Evolutionary conservation across 1,139 yeast species (phyloP).

Genomic region (Suhomyces yuchorum): DNA sequence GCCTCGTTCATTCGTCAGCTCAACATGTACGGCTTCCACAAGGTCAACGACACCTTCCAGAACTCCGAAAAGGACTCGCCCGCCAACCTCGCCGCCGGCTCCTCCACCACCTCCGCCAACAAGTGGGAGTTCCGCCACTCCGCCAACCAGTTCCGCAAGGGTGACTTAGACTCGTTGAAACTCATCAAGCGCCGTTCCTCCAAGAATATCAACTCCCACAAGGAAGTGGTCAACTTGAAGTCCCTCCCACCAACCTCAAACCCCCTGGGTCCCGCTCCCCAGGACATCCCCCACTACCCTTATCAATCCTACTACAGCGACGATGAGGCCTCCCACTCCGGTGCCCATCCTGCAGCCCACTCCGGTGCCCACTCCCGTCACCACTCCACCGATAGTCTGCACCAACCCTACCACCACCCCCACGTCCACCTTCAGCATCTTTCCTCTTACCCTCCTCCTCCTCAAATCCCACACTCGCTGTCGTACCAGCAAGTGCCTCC

Average conservation of each 20-base stretch:
- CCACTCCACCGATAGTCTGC: slow-evolving; percentile 11
- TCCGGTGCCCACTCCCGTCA: slow-evolving; percentile 3
- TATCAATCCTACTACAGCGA: slow-evolving; percentile 9
- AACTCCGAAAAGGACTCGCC: slow-evolving; percentile 15
- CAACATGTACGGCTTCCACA: slow-evolving; percentile 63
- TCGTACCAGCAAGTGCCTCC: slow-evolving; percentile 1
- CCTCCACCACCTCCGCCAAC: slow-evolving; percentile 28
- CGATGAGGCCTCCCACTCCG: slow-evolving; percentile 5
- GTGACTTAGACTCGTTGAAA: slow-evolving; percentile 59
- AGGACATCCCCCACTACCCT: slow-evolving; percentile 14
- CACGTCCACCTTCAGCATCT: slow-evolving; percentile 16
- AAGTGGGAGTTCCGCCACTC: slow-evolving; percentile 75
- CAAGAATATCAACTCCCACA: slow-evolving; percentile 48
- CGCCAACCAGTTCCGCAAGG: slow-evolving; percentile 63
- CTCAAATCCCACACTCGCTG: background rate
- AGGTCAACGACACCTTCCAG: slow-evolving; percentile 52
- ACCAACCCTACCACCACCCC: slow-evolving; percentile 21
- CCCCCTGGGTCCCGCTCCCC: slow-evolving; percentile 21
- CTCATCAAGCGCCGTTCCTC: slow-evolving; percentile 66
- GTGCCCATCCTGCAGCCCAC: background rate
- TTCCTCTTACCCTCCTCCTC: slow-evolving; percentile 14
- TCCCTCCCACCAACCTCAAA: slow-evolving; percentile 32
- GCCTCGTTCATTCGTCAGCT: slow-evolving; percentile 66
- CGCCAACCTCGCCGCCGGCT: slow-evolving; percentile 12
- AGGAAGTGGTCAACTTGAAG: slow-evolving; percentile 44